Conservation (phyloP, 129 eudicot species). For the Ambrosia artemisiifolia region DNA sequence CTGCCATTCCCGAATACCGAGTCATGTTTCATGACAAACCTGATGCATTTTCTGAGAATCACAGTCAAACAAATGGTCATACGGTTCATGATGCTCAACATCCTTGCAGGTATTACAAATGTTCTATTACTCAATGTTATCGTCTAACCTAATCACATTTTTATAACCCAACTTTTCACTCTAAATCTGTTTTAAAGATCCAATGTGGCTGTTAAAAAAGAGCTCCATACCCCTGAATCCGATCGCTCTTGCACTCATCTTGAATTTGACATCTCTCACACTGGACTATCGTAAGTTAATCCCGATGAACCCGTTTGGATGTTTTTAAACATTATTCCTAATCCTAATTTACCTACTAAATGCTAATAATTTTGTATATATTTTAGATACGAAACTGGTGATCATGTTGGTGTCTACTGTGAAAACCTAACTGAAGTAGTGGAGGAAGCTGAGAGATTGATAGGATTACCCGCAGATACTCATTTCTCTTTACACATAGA, state of each 20-base stretch:
- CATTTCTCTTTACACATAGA: constrained; percentile 80
- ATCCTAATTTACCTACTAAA: not conserved
- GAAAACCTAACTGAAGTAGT: constrained; percentile 77
- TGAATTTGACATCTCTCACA: constrained; percentile 85
- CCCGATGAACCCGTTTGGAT: not conserved
- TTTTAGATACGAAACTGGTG: constrained; percentile 91
- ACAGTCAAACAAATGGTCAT: constrained; percentile 64
- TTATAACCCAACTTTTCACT: constrained; percentile 13
- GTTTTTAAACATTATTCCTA: not conserved
- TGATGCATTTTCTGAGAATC: constrained; percentile 31
- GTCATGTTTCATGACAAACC: constrained; percentile 57
- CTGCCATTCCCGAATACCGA: constrained; percentile 84
- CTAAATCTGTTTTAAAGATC: constrained; percentile 37
- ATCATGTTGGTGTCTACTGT: constrained; percentile 95
- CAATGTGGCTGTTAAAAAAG: constrained; percentile 80
- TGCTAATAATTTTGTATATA: not conserved
- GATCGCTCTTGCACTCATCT: constrained; percentile 98
- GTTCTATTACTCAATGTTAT: not conserved
- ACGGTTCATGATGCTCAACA: constrained; percentile 80
- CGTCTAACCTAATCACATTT: not conserved
- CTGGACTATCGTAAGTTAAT: constrained; percentile 67
- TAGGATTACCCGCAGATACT: constrained; percentile 64
- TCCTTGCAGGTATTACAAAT: constrained; percentile 71
- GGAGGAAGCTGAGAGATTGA: constrained; percentile 72
- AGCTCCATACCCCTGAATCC: constrained; percentile 90